Percentiles rank a stretch among this genome's conserved stretches.
phyloP scores from a whole-genome alignment of 2,329 filamentous ascomycete genomes.

The Calycina herbarum region DNA sequence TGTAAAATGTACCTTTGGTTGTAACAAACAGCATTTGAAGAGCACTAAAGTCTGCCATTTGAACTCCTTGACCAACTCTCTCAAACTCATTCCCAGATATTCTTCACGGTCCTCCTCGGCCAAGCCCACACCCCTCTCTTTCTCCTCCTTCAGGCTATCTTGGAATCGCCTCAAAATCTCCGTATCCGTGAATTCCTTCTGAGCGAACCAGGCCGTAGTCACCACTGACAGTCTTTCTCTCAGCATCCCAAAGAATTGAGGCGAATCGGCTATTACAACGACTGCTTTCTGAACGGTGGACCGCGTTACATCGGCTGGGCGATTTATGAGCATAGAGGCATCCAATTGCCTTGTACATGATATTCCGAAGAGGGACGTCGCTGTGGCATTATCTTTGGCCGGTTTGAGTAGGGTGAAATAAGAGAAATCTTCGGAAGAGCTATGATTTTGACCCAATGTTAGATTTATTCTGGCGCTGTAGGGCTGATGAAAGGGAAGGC shows the following conservation, averaged over 20 bases:
- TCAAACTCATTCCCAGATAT: conserved; percentile 82
- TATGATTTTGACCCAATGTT: conserved; percentile 39
- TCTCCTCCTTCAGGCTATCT: conserved; percentile 76
- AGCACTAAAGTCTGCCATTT: conserved; percentile 92
- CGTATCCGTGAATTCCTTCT: conserved; percentile 85
- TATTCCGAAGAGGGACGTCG: conserved; percentile 91
- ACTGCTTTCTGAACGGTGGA: conserved; percentile 98
- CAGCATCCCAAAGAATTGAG: conserved; percentile 86
- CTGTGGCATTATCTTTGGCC: conserved; percentile 52
- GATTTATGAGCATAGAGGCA: conserved; percentile 71
- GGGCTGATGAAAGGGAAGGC: conserved; percentile 6
- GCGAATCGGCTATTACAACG: conserved; percentile 89
- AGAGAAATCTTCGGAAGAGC: conserved; percentile 91
- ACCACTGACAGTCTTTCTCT: conserved; percentile 88
- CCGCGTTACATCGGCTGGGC: conserved; percentile 87
- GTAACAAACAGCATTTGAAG: conserved; percentile 88
- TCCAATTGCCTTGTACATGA: conserved; percentile 92
- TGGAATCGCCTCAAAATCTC: conserved; percentile 91
- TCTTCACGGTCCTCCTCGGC: conserved; percentile 76
- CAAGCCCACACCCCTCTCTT: conserved; percentile 59
- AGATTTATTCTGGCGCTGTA: conserved; percentile 1
- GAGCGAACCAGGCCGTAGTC: conserved; percentile 93
- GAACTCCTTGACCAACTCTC: conserved; percentile 92
- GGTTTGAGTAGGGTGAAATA: conserved; percentile 89
- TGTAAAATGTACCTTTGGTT: conserved; percentile 72